Evolutionary conservation across 108 stramenopile genomes (phyloP).

Genomic region (Cyclotella choctawhatcheeana): DNA sequence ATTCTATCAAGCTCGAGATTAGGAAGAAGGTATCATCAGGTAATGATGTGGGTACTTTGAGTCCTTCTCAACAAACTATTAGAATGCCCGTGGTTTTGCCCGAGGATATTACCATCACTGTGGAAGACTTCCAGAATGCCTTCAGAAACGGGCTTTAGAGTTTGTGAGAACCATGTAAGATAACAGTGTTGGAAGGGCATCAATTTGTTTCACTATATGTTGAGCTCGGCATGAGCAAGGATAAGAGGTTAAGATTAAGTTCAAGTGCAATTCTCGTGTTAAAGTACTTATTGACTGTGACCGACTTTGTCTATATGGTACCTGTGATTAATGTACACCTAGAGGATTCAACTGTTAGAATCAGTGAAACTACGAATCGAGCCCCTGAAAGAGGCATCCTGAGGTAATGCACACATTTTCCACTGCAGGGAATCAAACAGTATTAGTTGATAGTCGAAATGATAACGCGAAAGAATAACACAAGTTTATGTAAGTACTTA

Average conservation of each 20-base stretch:
- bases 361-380: background rate
- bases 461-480: background rate
- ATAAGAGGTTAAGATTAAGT: too few relatives aligned
- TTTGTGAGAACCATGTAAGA: too few relatives aligned
- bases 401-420: background rate
- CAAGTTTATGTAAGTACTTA: background rate
- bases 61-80: constrained; percentile 64
- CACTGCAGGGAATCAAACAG: background rate
- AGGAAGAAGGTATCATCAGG: constrained; percentile 63
- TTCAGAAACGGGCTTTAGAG: constrained; percentile 88
- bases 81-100: constrained; percentile 77
- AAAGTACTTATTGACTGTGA: too few relatives aligned
- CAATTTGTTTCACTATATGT: too few relatives aligned
- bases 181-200: too few relatives aligned
- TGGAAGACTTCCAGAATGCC: constrained; percentile 91
- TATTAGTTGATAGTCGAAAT: background rate
- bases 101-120: constrained; percentile 83
- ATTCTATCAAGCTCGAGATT: constrained; percentile 71
- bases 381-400: background rate
- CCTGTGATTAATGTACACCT: too few relatives aligned
- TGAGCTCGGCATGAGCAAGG: too few relatives aligned
- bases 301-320: too few relatives aligned
- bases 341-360: too few relatives aligned
- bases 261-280: too few relatives aligned
- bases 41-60: constrained; percentile 76